Base-by-base conservation (phyloP, 768 basidiomycete species). In the Lentinula boryana region DNA sequence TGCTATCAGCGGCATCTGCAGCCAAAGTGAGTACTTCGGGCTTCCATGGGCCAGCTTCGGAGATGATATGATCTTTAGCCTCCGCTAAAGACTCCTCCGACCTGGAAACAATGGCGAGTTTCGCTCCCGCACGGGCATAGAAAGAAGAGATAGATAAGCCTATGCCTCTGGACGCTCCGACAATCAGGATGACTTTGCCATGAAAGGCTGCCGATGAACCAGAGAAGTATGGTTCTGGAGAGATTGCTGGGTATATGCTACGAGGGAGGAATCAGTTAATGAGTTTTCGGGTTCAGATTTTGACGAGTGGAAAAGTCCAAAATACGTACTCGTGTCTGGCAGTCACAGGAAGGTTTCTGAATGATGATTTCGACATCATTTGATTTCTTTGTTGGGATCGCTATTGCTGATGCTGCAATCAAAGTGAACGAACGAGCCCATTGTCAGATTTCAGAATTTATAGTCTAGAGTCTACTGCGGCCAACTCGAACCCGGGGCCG, bases 141-240 rank as follows among this genome's bases (percentile, higher is more conserved):
- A 66, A 61, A 13, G 67, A 40, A 3, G 71, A 68, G 3, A 64
- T 66, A 18, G 65, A 69, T 16, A 57, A 38, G 10, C 72, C 71
- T 32, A 74, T 69, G 16, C 72, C 71, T 16, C 49, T 57, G 3
- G 67, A 69, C 7, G 67, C 68, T 31, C 71, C 71, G 8, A 69
- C 66, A 48, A 68, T 54, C 61, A 73, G 61, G 27, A 71, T 69
- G 16, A 71, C 68, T 61, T 69, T 69, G 18, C 67, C 71, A 33
- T n/a, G 53, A 18, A 54, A 54, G 5, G 61, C 57, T 41, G 65
- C 65, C 3, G 66, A 61, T n/a, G 62, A 53, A 3, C 58, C 44
- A n/a, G 48, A 49, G 49, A 65, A 67, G 31, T 67, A 54, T 1
- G 55, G 52, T 13, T 62, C 62, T 5, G 70, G 70, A 50, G 68